Percentiles rank a stretch among this genome's conserved stretches.
Conservation (phyloP, 352 stramenopile genomes). For the Globisporangium apiculatum region DNA sequence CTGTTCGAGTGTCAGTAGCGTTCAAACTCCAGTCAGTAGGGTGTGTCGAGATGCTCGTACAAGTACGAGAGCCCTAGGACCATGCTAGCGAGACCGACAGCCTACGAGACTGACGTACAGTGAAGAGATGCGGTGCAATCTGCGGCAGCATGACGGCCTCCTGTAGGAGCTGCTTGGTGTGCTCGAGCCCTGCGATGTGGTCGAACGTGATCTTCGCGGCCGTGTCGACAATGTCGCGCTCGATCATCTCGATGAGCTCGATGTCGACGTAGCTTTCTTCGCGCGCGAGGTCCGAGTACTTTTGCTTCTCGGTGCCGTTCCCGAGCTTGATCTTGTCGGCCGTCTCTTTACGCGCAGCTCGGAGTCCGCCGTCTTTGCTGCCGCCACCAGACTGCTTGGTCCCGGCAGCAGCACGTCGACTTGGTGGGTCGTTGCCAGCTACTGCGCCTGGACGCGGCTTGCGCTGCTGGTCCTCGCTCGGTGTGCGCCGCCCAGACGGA, state of each 20-base stretch:
- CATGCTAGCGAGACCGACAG: too few species aligned
- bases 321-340: conserved; percentile 21
- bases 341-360: conserved; percentile 32
- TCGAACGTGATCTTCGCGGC: conserved; percentile 66
- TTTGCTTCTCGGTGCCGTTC: conserved; percentile 31
- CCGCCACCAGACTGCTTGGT: conserved; percentile 18
- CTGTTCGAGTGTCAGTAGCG: conserved; percentile 13
- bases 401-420: conserved; percentile 14
- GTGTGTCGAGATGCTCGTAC: too few species aligned
- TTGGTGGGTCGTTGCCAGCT: conserved; percentile 14
- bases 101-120: conserved; percentile 20
- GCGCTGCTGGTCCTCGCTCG: conserved; percentile 44
- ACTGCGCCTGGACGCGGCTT: conserved; percentile 27
- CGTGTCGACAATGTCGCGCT: conserved; percentile 81
- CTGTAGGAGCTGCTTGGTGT: conserved; percentile 77
- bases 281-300: conserved; percentile 73
- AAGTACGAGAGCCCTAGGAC: neutral
- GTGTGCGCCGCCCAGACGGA: conserved; percentile 43
- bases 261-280: conserved; percentile 69
- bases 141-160: conserved; percentile 83
- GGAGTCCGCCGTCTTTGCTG: conserved; percentile 32
- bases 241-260: conserved; percentile 82
- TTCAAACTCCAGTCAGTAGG: too few species aligned
- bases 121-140: conserved; percentile 80
- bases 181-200: conserved; percentile 68